Conservation (phyloP, 2,329 filamentous ascomycete species). For the Exophiala dermatitidis region DNA sequence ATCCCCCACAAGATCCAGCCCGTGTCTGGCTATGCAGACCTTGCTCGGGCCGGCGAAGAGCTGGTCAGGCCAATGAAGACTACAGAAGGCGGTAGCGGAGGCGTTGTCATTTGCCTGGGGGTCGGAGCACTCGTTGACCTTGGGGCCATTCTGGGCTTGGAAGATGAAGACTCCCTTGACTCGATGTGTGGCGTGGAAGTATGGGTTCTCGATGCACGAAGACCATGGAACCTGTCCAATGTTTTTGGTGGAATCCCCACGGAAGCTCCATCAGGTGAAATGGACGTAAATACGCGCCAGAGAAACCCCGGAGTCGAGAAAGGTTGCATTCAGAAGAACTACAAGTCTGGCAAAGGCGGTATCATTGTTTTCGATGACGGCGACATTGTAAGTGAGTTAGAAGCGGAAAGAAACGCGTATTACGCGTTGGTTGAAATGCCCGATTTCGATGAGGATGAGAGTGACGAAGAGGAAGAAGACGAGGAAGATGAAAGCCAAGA, state of each 20-base stretch:
- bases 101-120: constrained; percentile 84
- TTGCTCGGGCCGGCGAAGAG: constrained; percentile 69
- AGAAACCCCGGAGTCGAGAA: constrained; percentile 61
- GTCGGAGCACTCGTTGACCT: constrained; percentile 89
- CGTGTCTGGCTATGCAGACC: constrained; percentile 83
- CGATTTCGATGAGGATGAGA: constrained; percentile 68
- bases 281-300: constrained; percentile 37
- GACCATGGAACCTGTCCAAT: constrained; percentile 92
- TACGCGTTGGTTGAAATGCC: constrained; percentile 85
- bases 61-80: constrained; percentile 81
- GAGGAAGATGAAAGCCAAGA: constrained; percentile 54
- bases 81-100: constrained; percentile 73
- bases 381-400: constrained; percentile 79
- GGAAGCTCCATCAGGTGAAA: constrained; percentile 42
- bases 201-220: constrained; percentile 85
- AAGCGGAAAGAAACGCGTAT: constrained; percentile 70
- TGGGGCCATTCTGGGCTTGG: constrained; percentile 68
- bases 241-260: constrained; percentile 63
- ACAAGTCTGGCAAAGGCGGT: constrained; percentile 72
- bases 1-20: constrained; percentile 97
- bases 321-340: constrained; percentile 64
- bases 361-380: constrained; percentile 94
- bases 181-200: constrained; percentile 38
- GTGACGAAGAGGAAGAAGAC: constrained; percentile 52
- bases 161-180: constrained; percentile 47